Base-by-base conservation (phyloP, 306 rosid genomes). In the Pyrus bretschneideri region DNA sequence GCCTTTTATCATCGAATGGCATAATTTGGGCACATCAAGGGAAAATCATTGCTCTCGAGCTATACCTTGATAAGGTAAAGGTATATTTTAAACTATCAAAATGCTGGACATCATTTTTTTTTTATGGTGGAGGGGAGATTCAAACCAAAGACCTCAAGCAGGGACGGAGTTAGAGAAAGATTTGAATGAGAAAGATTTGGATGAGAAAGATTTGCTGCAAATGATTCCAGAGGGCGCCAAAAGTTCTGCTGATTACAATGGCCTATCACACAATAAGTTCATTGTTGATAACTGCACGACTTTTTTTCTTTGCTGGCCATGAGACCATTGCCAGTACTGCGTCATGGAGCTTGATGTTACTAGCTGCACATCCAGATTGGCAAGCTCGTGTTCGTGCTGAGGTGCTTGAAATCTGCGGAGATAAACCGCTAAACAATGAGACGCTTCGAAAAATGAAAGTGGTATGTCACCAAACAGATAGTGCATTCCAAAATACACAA, bases 161-260 rank as follows among this genome's bases (percentile, higher is more conserved):
- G 2, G 9, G 40, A 35, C 40, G 2, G 40, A 35, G 9, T 35
- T 35, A 35, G 40, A 23, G 23, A 23, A 23, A 23, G 23, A 23
- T 23, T 23, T 23, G 23, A 23, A 23, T 23, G 23, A 23, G 23
- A 23, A 23, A 23, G 23, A 23, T 23, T 76, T 77, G 35, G 19
- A 46, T 61, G 89, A 82, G 78, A 61, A 88, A 68, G 97, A 89
- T 80, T 88, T 93, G 11, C 55, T 91, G 6, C 97, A 91, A 67
- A 89, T 87, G 93, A 79, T 93, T 73, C 80, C 88, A 4, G 83
- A 88, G 33, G 89, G 96, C 46, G 89, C 91, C 61, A 55, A 21
- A 57, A 57, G 11, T n/a, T 57, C 5, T 2, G 82, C 72, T 2
- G 73, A 60, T 18, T 45, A 31, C 45, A 75, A 65, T 70, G 80